Base-by-base conservation (phyloP, 139 green algal genomes). In the Asterochloris erici region DNA sequence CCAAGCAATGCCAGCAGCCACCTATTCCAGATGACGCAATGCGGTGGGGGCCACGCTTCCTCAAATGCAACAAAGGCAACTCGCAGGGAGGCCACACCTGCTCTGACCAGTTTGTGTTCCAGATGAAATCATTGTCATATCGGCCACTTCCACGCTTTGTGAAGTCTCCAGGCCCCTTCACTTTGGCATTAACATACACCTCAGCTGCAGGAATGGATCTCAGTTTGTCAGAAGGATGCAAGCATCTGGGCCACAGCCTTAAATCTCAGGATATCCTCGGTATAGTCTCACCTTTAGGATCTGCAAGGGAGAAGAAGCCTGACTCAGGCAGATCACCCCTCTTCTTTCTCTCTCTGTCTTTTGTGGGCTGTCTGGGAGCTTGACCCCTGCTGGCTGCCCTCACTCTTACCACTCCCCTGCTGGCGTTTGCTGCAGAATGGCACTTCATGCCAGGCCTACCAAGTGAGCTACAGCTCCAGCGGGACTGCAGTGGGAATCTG, bases 81-180 rank as follows among this genome's bases (percentile, higher is more conserved):
- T 24, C 16, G 61, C 77, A 73, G 24, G 61, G 21, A 9, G 1
- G 23, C 29, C 28, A 10, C 66, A 88, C 87, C 83, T 84, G 62
- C 15, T 86, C 85, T 85, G 92, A 85, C 93, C 93, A 97, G 81
- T 96, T 90, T 12, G 88, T 93, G 84, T 98, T 95, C 94, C 94
- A 98, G 14, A 98, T 93, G 82, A 98, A 97, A 74, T 97, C 93
- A 0, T 88, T 85, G 73, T 93, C 86, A 61, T 84, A 98, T n/a
- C 94, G 87, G 0, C 91, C 92, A 54, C 38, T 54, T 19, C 89
- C 89, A 12, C 90, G 89, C 82, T 93, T 93, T 0, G 82, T 86
- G 9, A 91, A 85, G 76, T 96, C 93, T 19, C 88, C 87, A 38
- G 74, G 78, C 19, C 92, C 87, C 27, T 84, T 14, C 12, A 75